Evolutionary conservation across 2,329 filamentous ascomycete species (phyloP).

Genomic region (Cercospora sesami): DNA sequence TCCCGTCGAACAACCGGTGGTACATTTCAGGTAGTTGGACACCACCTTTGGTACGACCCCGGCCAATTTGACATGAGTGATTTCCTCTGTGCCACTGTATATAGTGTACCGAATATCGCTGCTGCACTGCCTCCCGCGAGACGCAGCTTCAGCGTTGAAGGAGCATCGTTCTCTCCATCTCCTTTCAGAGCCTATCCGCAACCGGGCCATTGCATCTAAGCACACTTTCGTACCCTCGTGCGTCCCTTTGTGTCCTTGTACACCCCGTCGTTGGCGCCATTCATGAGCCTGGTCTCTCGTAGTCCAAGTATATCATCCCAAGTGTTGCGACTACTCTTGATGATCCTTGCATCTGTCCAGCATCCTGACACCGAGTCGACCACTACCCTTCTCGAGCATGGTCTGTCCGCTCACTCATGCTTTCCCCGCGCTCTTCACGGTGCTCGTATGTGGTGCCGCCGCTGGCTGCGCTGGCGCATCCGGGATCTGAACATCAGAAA

Average conservation of each 20-base stretch:
- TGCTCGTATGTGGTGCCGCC: conserved; percentile 28
- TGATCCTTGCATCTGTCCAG: not conserved
- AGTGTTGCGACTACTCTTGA: not conserved
- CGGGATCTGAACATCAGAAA: conserved; percentile 91
- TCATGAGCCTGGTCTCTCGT: not conserved
- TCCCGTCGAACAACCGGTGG: conserved; percentile 36
- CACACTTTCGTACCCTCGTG: not conserved
- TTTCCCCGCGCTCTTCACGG: conserved; percentile 31
- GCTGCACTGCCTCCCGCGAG: not conserved
- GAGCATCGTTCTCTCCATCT: not conserved
- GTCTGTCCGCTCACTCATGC: conserved; percentile 1
- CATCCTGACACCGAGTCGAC: not conserved
- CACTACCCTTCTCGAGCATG: not conserved
- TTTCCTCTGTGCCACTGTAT: conserved; percentile 5
- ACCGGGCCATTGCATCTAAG: not conserved
- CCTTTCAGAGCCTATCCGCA: not conserved
- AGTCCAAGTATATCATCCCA: not conserved
- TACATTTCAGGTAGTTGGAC: conserved; percentile 29
- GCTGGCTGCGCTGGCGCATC: conserved; percentile 61
- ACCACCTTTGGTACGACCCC: not conserved
- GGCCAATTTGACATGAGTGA: not conserved
- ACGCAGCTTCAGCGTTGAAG: not conserved
- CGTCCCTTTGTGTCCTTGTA: not conserved
- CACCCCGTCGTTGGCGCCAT: not conserved
- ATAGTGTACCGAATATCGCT: not conserved